Base-by-base conservation (phyloP, 163 green algal genomes). In the Prototheca stagnorum region DNA sequence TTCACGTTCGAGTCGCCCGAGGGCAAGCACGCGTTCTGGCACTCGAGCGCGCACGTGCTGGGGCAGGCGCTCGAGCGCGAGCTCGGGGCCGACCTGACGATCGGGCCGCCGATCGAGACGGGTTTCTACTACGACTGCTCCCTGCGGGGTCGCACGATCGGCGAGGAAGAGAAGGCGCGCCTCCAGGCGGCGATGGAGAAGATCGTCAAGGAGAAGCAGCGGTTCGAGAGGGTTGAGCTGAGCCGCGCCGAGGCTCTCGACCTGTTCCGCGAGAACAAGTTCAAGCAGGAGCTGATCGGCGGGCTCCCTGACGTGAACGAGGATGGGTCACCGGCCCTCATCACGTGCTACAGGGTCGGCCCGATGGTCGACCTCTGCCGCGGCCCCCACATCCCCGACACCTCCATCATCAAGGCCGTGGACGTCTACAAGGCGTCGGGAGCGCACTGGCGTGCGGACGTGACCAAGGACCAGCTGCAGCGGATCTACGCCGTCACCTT, bases 181-280 rank as follows among this genome's bases (percentile, higher is more conserved):
- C 67, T 95, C 28, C 66, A 87, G 59, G 84, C 84, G 59, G 63
- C 75, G 33, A 85, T 93, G 46, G 65, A 85, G 57, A n/a, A 54
- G 47, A 67, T 57, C 22, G 59, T 81, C 17, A 90, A 94, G 69
- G 85, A 92, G 56, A 81, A 78, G 44, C 84, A 95, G 61, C 48
- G 48, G 7, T 97, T 95, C 56, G 67, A 97, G 74, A 70, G 90
- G 17, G 73, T 94, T 23, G 84, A 80, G 25, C 86, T 98, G 6
- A 78, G 54, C n/a, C 61, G 86, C 0, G 78, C 89, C 6, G 84
- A 97, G 72, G 89, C 89, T 25, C 71, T 93, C 36, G 54, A 67
- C 39, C 97, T 98, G 87, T 98, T 98, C 55, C 28, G 22, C 24
- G 84, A 95, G 59, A 98, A 98, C 77, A 88, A 92, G 60, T 98